Conservation (phyloP, 1,284 basidiomycete species). For the Pseudomicrostroma phylloplanum region DNA sequence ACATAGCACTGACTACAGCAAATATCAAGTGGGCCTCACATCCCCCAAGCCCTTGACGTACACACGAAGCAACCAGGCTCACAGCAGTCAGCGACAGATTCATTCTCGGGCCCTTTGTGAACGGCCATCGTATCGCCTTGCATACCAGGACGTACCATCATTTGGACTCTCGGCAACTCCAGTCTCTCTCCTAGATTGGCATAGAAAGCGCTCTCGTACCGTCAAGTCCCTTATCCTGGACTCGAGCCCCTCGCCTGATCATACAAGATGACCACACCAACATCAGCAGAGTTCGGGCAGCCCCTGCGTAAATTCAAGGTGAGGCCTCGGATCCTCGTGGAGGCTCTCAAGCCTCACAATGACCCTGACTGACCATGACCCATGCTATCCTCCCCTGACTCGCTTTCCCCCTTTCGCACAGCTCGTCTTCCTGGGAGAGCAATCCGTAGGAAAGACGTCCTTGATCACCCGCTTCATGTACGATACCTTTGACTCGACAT, state of each 20-base stretch:
- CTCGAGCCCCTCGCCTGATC: not conserved
- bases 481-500: constrained; percentile 99
- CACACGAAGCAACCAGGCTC: too few relatives aligned
- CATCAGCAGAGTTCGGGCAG: constrained; percentile 44
- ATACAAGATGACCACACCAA: constrained; percentile 18
- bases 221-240: not conserved
- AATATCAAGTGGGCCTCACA: too few relatives aligned
- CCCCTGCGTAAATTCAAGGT: constrained; percentile 50
- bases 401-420: constrained; percentile 8
- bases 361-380: not conserved
- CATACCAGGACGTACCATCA: too few relatives aligned
- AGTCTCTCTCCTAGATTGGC: too few relatives aligned
- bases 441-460: constrained; percentile 63
- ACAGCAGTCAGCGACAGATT: too few relatives aligned
- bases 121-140: too few relatives aligned
- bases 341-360: not conserved
- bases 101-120: too few relatives aligned
- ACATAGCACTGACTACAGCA: too few relatives aligned
- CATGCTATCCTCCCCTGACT: not conserved
- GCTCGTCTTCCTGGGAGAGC: constrained; percentile 48
- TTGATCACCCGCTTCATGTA: constrained; percentile 89
- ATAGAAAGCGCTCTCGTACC: too few relatives aligned
- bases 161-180: too few relatives aligned
- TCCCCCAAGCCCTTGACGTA: too few relatives aligned
- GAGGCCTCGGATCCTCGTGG: constrained; percentile 7